Conservation (phyloP, 2,329 filamentous ascomycete species). For the Colletotrichum gloeosporioides region DNA sequence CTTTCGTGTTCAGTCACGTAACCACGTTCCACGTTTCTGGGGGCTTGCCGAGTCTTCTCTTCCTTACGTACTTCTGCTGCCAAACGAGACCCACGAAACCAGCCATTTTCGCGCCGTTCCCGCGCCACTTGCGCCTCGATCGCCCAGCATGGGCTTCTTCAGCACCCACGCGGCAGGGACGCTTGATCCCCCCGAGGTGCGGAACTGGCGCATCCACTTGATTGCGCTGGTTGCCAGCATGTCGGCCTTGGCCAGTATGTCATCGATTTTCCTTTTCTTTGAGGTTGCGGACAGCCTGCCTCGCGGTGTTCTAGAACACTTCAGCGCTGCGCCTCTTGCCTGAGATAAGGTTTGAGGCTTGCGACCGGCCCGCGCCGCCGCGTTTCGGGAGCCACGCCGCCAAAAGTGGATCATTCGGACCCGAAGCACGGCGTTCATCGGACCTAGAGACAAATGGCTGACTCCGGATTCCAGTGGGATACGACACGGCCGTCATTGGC, state of each 20-base stretch:
- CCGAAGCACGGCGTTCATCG: neutral
- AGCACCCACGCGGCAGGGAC: conserved; percentile 32
- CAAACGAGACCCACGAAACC: neutral
- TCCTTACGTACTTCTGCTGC: neutral
- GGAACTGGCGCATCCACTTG: conserved; percentile 31
- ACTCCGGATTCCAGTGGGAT: conserved; percentile 32
- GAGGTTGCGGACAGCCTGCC: neutral
- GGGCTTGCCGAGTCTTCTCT: neutral
- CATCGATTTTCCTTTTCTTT: neutral
- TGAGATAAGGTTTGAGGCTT: neutral
- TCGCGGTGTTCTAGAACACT: neutral
- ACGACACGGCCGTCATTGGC: conserved; percentile 44
- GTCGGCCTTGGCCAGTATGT: conserved; percentile 30
- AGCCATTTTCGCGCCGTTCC: neutral
- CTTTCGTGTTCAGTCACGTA: neutral
- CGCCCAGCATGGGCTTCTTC: conserved; percentile 26
- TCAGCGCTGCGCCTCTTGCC: neutral
- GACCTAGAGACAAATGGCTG: neutral
- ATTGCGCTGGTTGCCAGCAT: conserved; percentile 31
- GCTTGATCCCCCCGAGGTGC: conserved; percentile 28
- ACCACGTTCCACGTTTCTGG: neutral
- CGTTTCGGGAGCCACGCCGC: neutral
- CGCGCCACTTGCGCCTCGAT: neutral
- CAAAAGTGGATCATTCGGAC: neutral
- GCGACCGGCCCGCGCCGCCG: neutral